Percentiles rank a stretch among this genome's conserved stretches.
Conservation (phyloP, 169 alveolate species). For the Plasmodium adleri region DNA sequence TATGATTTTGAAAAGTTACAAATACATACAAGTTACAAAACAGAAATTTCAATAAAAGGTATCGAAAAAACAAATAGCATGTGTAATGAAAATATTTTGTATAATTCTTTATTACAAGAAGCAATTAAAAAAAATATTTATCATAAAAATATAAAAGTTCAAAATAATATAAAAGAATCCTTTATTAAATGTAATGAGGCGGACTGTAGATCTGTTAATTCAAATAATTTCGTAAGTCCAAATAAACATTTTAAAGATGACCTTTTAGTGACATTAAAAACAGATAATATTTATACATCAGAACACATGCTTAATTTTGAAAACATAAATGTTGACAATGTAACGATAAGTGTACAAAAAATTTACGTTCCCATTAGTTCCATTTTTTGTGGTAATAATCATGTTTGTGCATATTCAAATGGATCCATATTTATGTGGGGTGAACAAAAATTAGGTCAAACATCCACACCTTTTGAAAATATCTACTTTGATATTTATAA, state of each 20-base stretch:
- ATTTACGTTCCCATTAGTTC: slow-evolving; percentile 72
- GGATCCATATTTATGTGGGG: slow-evolving; percentile 77
- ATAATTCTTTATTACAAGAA: slow-evolving; percentile 57
- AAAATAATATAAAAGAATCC: slow-evolving; percentile 42
- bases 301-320: slow-evolving; percentile 68
- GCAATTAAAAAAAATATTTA: slow-evolving; percentile 51
- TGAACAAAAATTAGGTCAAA: slow-evolving; percentile 72
- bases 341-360: slow-evolving; percentile 67
- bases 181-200: slow-evolving; percentile 31
- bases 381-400: slow-evolving; percentile 66
- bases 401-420: slow-evolving; percentile 74
- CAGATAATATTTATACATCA: slow-evolving; percentile 59
- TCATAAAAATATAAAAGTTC: slow-evolving; percentile 40
- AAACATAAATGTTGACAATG: slow-evolving; percentile 58
- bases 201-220: slow-evolving; percentile 28
- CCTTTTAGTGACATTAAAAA: slow-evolving; percentile 50
- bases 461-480: slow-evolving; percentile 68
- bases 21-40: slow-evolving; percentile 65
- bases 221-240: slow-evolving; percentile 24
- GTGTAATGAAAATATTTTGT: slow-evolving; percentile 59
- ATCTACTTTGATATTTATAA: slow-evolving; percentile 54
- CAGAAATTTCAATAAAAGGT: slow-evolving; percentile 57
- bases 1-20: slow-evolving; percentile 73
- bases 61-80: slow-evolving; percentile 27
- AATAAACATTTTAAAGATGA: slow-evolving; percentile 59